Base-by-base conservation (phyloP, 768 basidiomycete genomes). In the Termitomyces eurrhizus region DNA sequence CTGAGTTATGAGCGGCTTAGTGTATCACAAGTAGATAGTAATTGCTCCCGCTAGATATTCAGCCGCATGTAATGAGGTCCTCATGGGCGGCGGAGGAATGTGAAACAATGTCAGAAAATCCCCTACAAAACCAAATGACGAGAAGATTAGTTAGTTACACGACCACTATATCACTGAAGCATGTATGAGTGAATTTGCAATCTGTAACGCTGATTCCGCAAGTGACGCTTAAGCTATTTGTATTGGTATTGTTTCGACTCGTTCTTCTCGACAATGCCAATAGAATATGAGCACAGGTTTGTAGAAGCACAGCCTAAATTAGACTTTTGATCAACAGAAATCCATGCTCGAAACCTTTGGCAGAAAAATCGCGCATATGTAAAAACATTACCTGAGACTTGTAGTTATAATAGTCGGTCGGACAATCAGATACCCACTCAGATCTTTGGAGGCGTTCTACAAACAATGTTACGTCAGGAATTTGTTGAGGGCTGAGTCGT, bases 91-190 rank as follows among this genome's bases (percentile, higher is more conserved):
- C 6, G 41, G 18, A 11, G 14, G 18, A 12, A 41, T 41, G 9
- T 44, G n/a, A 44, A 44, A 44, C 42, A 21, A 44, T 7, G 11
- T 55, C 18, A 42, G 45, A 29, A 52, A 51, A 59, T 54, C 57
- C 54, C 55, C 58, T 61, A 54, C 16, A 57, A 48, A 35, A 29
- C 44, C 55, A 46, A 41, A 41, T 50, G 29, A 58, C 29, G 51
- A 37, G 46, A 7, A 44, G 13, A 8, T 4, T 50, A 39, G 56
- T 46, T 3, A 35, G 42, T 29, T 24, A 42, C 14, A 26, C 18
- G 32, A 35, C 24, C 18, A 11, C n/a, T 18, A 24, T 48, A 7
- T 49, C 37, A n/a, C 21, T 37, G 21, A 29, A 29, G 56, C 7
- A 24, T 11, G 49, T 16, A 52, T 54, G 24, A 41, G 48, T 41